These are phyloP conservation scores for Clarireedia homoeocarpa DNA, from an alignment of 2,329 filamentous ascomycete genomes.

Conservation along the genomic window DNA sequence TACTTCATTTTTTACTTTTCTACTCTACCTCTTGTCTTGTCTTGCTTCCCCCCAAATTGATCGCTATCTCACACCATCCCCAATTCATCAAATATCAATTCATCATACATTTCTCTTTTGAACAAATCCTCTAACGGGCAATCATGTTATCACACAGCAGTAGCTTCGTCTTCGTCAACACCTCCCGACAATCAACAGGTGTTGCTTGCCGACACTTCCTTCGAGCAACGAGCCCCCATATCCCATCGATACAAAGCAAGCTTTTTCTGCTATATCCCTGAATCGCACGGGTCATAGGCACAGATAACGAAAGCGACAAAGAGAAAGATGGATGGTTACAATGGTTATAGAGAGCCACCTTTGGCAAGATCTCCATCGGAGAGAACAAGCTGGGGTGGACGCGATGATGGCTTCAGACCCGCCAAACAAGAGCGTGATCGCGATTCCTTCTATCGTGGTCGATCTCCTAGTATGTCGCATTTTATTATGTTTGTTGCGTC, in stretches of 20 bases:
- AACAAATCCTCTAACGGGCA: conserved; percentile 30
- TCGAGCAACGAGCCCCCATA: conserved; percentile 14
- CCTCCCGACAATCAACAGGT: conserved; percentile 23
- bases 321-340: conserved; percentile 1
- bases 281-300: neutral
- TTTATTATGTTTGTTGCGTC: neutral
- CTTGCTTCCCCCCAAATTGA: conserved; percentile 3
- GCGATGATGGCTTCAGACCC: conserved; percentile 18
- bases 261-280: conserved; percentile 12
- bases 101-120: conserved; percentile 20
- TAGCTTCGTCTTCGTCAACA: conserved; percentile 20
- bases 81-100: conserved; percentile 12
- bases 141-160: conserved; percentile 32
- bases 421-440: conserved; percentile 36
- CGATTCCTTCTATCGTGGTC: conserved; percentile 56
- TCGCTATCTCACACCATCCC: conserved; percentile 8
- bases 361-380: conserved; percentile 28
- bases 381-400: conserved; percentile 29
- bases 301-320: conserved; percentile 3
- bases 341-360: conserved; percentile 27
- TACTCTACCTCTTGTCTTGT: conserved; percentile 7
- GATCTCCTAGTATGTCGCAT: conserved; percentile 59
- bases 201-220: conserved; percentile 27
- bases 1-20: conserved; percentile 16
- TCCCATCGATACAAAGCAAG: conserved; percentile 14